phyloP scores from a whole-genome alignment of 768 basidiomycete species.

The Pleurotus giganteus region DNA sequence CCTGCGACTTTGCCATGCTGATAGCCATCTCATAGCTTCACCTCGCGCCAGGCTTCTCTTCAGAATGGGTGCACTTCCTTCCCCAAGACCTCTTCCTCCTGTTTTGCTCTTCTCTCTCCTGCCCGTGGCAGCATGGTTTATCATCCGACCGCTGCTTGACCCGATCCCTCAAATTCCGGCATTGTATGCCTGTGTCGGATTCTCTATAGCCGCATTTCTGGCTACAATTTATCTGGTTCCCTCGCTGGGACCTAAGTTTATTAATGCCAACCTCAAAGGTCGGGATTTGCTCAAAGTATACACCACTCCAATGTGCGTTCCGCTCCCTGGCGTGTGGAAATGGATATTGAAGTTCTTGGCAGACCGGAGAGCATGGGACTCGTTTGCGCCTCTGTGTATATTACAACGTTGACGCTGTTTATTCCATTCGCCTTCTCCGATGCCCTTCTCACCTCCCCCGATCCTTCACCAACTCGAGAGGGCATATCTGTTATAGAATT shows the following conservation, averaged over 20 bases:
- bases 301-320: conserved; percentile 57
- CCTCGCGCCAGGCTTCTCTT: too few species aligned
- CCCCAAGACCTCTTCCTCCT: conserved; percentile 50
- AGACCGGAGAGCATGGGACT: conserved; percentile 93
- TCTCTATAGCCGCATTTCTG: conserved; percentile 80
- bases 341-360: conserved; percentile 11
- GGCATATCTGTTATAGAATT: conserved; percentile 68
- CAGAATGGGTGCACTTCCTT: conserved; percentile 19
- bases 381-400: conserved; percentile 88
- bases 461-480: conserved; percentile 32
- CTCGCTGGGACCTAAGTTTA: conserved; percentile 76
- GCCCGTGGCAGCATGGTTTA: conserved; percentile 72
- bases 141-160: conserved; percentile 67
- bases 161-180: conserved; percentile 69
- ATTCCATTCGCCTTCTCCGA: conserved; percentile 94
- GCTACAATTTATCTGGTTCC: conserved; percentile 79
- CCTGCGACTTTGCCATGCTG: too few species aligned
- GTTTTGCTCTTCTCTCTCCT: conserved; percentile 56
- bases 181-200: conserved; percentile 77
- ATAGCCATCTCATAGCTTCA: too few species aligned
- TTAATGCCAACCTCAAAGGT: conserved; percentile 81
- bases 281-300: conserved; percentile 85
- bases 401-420: conserved; percentile 83
- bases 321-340: conserved; percentile 1
- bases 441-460: conserved; percentile 48